These are phyloP conservation scores for Talaromyces marneffei DNA, from an alignment of 2,329 filamentous ascomycete genomes.

Conservation along the genomic window DNA sequence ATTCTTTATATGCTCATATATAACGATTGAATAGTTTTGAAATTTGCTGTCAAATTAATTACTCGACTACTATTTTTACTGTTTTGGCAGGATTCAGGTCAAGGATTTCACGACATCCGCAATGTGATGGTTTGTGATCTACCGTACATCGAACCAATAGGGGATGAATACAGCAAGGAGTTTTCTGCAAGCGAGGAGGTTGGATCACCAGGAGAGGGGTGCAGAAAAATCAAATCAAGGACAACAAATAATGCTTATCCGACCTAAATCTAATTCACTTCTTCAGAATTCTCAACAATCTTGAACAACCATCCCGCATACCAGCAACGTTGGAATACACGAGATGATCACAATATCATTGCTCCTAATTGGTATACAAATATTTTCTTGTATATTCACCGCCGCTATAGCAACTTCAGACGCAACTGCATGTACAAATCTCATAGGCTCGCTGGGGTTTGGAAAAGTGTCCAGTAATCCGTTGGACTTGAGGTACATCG, in stretches of 20 bases:
- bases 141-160: neutral
- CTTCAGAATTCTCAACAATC: neutral
- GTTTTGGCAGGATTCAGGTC: too few species aligned
- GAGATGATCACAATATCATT: neutral
- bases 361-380: neutral
- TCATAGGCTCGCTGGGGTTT: neutral
- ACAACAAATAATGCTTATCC: neutral
- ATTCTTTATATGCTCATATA: too few species aligned
- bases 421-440: slow-evolving; percentile 3
- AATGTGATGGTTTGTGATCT: neutral
- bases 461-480: slow-evolving; percentile 18
- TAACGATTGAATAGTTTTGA: too few species aligned
- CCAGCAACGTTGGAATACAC: neutral
- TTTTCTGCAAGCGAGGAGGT: neutral
- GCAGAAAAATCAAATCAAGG: neutral
- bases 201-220: neutral
- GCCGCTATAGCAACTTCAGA: neutral
- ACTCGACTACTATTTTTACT: too few species aligned
- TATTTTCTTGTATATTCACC: neutral
- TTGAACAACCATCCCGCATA: neutral
- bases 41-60: neutral
- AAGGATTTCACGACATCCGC: neutral
- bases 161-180: neutral
- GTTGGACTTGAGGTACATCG: slow-evolving; percentile 17
- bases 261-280: neutral